Evolutionary conservation across 2,329 filamentous ascomycete species (phyloP).

Genomic region (Monilinia polystroma): DNA sequence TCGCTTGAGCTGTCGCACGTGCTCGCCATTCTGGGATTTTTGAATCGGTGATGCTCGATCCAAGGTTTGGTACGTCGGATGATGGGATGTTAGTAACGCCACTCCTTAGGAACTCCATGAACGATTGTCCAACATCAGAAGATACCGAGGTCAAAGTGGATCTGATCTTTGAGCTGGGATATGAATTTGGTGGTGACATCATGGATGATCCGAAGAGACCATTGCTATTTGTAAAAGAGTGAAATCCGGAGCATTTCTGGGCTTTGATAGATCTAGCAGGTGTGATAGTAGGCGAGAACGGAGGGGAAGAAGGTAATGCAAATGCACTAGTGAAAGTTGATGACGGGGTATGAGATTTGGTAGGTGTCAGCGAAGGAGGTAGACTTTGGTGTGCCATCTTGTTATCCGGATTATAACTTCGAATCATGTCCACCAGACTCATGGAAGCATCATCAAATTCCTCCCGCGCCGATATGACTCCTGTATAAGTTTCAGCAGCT

Average conservation of each 20-base stretch:
- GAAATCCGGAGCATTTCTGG: background rate
- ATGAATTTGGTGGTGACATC: slow-evolving; percentile 8
- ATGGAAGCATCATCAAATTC: background rate
- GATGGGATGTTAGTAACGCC: background rate
- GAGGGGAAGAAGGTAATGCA: slow-evolving; percentile 4
- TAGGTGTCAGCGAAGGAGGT: background rate
- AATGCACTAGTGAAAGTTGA: slow-evolving; percentile 7
- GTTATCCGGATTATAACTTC: slow-evolving; percentile 15
- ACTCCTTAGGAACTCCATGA: slow-evolving; percentile 5
- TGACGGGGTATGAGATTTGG: slow-evolving; percentile 7
- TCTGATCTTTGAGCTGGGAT: background rate
- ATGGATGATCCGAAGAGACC: background rate
- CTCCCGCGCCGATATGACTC: background rate
- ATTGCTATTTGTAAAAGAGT: background rate
- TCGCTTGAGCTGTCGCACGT: background rate
- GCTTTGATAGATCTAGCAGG: background rate
- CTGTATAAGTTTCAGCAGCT: background rate
- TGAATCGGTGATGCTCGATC: slow-evolving; percentile 16
- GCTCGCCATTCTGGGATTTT: slow-evolving; percentile 13
- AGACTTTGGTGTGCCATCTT: background rate
- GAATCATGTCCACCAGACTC: slow-evolving; percentile 14
- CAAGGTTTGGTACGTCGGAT: background rate
- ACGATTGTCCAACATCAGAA: slow-evolving; percentile 12
- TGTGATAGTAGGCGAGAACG: background rate
- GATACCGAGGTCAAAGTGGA: slow-evolving; percentile 3